Base-by-base conservation (phyloP, 306 rosid species). In the Inga leiocalycina region DNA sequence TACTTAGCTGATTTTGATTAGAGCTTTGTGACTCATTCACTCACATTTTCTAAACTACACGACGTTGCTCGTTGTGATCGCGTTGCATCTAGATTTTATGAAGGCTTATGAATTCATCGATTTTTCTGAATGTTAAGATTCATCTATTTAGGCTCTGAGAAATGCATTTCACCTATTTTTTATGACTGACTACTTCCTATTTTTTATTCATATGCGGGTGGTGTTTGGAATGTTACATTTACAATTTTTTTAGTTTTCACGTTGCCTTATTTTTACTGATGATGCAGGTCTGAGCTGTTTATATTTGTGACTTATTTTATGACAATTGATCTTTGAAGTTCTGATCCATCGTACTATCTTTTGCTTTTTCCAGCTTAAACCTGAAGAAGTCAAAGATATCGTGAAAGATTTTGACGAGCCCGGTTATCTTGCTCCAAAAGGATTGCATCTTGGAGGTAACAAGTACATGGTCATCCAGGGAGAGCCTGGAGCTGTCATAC, bases 381-480 rank as follows among this genome's bases (percentile, higher is more conserved):
- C 94, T 75, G 71, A 87, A 59, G 98, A 95, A 87, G 74, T 92
- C 67, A 82, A 67, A 82, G 92, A 19, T 19, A 93, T 95, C 86
- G 85, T 84, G 90, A 93, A 93, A 83, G 98, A 95, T 90, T 95
- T 95, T 49, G 98, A 92, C 3, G 99, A 95, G 82, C 98, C 98
- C 0, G 99, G 99, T 1, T 76, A 88, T 85, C 99, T 95, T 87
- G 99, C 99, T 32, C 99, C 99, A 8, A 95, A 94, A 12, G 99
- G 99, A 39, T 85, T 95, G 80, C 82, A 88, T 87, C 85, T 95
- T 65, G 97, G 67, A 10, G 98, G 96, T 32, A 17, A 79, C 51
- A 95, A 95, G 82, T 93, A 95, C 80, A 95, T 95, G 99, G 99
- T 95, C 4, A 95, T 95, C 69, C 98, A 93, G 35, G 99, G 99